Base-by-base conservation (phyloP, 345 rosid species). In the Euclidium syriacum region DNA sequence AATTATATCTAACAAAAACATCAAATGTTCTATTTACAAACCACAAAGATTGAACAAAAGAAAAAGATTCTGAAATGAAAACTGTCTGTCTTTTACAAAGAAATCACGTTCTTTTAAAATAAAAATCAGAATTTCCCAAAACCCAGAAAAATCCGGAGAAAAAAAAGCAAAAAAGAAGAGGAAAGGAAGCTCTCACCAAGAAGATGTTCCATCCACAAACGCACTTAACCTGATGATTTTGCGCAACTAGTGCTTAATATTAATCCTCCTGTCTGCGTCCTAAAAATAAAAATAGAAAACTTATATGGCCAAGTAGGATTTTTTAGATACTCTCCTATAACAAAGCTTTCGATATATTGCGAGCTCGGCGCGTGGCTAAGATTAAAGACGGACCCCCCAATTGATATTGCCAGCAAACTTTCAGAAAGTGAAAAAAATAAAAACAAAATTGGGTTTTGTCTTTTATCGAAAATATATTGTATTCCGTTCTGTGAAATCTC, bases 141-240 rank as follows among this genome's bases (percentile, higher is more conserved):
- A 18, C 30, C 5, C 16, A 63, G 70, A 56, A 63, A 71, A 48
- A 49, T 40, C 60, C 15, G 65, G 33, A 56, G 75, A 64, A 48
- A 64, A 62, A 26, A 39, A 56, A 71, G 58, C 16, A 35, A 26
- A 35, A 27, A 34, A 24, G n/a, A n/a, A n/a, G n/a, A 22, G 52
- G 16, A 43, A 10, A 14, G 56, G 25, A 22, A 39, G 48, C 73
- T 65, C 61, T 65, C 61, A 78, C 80, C 71, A 7, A 20, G 65
- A 77, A 75, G 62, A 56, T 51, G 42, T 52, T 68, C 57, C 56
- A 64, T 44, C 77, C 77, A 75, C 71, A 55, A 50, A n/a, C 15
- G n/a, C 38, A 35, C 46, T 25, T 52, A 39, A 33, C 43, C 22
- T 22, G 49, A 23, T 44, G 56, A 48, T 40, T 44, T 44, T 46